Evolutionary conservation across 768 basidiomycete genomes (phyloP).

Genomic region (Chalciporus chontae): DNA sequence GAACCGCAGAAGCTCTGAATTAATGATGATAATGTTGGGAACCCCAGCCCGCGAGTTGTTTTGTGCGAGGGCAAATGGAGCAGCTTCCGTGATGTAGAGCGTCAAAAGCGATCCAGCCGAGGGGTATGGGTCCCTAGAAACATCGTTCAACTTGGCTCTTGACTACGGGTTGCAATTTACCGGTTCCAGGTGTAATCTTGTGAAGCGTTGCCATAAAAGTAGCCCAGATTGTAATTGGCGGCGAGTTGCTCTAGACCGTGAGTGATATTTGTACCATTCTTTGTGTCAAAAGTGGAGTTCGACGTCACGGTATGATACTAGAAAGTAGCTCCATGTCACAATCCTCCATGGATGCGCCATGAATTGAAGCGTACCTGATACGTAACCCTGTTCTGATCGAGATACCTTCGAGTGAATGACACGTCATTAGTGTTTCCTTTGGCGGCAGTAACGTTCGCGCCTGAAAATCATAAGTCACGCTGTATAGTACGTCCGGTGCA

Average conservation of each 20-base stretch:
- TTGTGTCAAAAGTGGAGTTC: slow-evolving; percentile 61
- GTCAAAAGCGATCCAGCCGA: slow-evolving; percentile 59
- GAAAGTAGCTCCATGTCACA: not conserved
- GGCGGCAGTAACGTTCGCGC: slow-evolving; percentile 43
- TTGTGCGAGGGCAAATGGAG: slow-evolving; percentile 52
- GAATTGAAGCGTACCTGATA: slow-evolving; percentile 49
- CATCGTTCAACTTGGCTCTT: not conserved
- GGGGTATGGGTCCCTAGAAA: slow-evolving; percentile 54
- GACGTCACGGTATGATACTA: slow-evolving; percentile 63
- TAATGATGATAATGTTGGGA: slow-evolving; percentile 62
- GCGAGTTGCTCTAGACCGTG: slow-evolving; percentile 45
- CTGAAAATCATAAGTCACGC: slow-evolving; percentile 23
- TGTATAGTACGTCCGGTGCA: not conserved
- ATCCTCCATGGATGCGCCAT: not conserved
- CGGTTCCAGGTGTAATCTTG: slow-evolving; percentile 67
- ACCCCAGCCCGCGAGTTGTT: slow-evolving; percentile 61
- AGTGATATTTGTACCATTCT: slow-evolving; percentile 49
- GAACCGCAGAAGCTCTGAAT: slow-evolving; percentile 64
- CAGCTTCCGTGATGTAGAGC: slow-evolving; percentile 49
- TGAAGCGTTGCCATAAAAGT: slow-evolving; percentile 69
- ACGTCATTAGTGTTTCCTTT: slow-evolving; percentile 44
- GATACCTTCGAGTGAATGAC: slow-evolving; percentile 66
- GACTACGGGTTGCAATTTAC: slow-evolving; percentile 32
- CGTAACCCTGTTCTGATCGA: slow-evolving; percentile 77
- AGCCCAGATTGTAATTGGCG: slow-evolving; percentile 56